These are phyloP conservation scores for Entelexis sorbosivorans DNA, from an alignment of 1,139 yeast genomes.

Conservation along the genomic window DNA sequence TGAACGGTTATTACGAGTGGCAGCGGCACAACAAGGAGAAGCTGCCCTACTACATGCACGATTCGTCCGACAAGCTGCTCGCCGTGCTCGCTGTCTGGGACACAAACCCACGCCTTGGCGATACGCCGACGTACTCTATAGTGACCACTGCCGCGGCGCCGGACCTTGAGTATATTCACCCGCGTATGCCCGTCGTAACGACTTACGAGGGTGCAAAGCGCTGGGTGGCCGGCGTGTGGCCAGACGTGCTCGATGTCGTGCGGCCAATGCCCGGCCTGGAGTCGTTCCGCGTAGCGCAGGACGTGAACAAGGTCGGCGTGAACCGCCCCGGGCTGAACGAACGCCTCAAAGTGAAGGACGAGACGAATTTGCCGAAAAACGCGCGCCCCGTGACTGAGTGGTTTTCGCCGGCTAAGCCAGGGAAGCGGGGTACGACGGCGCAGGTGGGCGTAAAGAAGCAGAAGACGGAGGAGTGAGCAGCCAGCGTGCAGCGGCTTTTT, in stretches of 20 bases:
- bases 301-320: constrained; percentile 52
- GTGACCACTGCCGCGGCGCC: constrained; percentile 56
- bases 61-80: constrained; percentile 41
- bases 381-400: constrained; percentile 4
- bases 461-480: neutral
- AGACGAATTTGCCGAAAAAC: neutral
- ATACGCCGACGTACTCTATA: constrained; percentile 52
- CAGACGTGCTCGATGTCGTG: constrained; percentile 32
- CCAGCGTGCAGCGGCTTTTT: no score
- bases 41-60: constrained; percentile 51
- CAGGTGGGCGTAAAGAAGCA: neutral
- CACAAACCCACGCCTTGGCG: constrained; percentile 27
- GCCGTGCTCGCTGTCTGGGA: constrained; percentile 66
- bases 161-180: constrained; percentile 54
- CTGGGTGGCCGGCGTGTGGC: constrained; percentile 34
- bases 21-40: constrained; percentile 32
- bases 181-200: constrained; percentile 64
- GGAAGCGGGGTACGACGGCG: neutral
- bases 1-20: constrained; percentile 88
- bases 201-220: constrained; percentile 40
- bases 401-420: constrained; percentile 1
- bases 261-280: constrained; percentile 39
- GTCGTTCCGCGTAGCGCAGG: constrained; percentile 46
- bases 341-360: constrained; percentile 27
- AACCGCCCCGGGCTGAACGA: constrained; percentile 41